phyloP scores from a whole-genome alignment of 768 basidiomycete species.

The Tylopilus plumbeoviolaceoides region DNA sequence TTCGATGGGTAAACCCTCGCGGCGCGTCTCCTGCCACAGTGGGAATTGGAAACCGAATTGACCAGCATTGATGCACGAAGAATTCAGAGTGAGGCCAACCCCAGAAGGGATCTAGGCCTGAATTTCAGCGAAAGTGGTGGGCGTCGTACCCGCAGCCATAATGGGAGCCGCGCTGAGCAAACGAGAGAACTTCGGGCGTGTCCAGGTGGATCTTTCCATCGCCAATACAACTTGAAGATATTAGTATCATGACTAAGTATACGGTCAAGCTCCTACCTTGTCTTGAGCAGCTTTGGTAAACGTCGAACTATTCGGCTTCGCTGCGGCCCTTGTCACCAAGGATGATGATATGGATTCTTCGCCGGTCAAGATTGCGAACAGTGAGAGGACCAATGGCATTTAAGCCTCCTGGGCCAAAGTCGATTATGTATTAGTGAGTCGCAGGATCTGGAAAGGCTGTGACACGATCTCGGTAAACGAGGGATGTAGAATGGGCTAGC shows the following conservation, averaged over 20 bases:
- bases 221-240: constrained; percentile 39
- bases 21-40: constrained; percentile 60
- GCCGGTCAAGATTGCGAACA: constrained; percentile 85
- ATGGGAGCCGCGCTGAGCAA: constrained; percentile 84
- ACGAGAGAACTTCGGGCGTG: constrained; percentile 94
- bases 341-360: constrained; percentile 87
- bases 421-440: constrained; percentile 74
- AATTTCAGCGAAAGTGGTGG: constrained; percentile 94
- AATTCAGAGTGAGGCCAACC: constrained; percentile 89
- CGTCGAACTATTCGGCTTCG: constrained; percentile 78
- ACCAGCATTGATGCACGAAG: constrained; percentile 96
- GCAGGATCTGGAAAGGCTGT: constrained; percentile 86
- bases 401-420: constrained; percentile 82
- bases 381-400: constrained; percentile 57
- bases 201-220: constrained; percentile 92
- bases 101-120: constrained; percentile 80
- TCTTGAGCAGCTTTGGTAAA: constrained; percentile 80
- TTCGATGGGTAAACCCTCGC: constrained; percentile 92
- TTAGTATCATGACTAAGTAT: not conserved
- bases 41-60: constrained; percentile 98
- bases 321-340: constrained; percentile 89
- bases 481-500: constrained; percentile 40
- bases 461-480: constrained; percentile 91
- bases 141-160: constrained; percentile 99
- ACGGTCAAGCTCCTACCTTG: constrained; percentile 49